Evolutionary conservation across 495 filamentous ascomycete species (phyloP), one percentile per base, ranked within the genome.

Genomic region (Glonium stellatum): DNA sequence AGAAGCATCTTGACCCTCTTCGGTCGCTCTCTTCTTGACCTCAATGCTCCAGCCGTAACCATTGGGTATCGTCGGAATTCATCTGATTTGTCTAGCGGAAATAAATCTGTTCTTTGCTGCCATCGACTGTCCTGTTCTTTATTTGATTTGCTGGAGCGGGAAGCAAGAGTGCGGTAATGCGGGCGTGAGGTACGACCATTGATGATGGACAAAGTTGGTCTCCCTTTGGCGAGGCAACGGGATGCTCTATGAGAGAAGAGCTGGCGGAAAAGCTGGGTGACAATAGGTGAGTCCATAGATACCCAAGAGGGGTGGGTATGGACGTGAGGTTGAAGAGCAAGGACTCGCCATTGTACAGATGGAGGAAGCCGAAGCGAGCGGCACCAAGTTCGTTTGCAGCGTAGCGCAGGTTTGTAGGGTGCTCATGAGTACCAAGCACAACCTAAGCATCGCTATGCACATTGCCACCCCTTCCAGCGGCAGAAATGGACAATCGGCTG

Each of bases 1-100:
- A 90, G 86, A 65, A 96, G 73, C 93, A 99, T 99, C 82, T 96
- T 96, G 55, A 96, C 91, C 67, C 88, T 79, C 70, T 79, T 83
- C 12, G 93, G 93, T 63, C 95, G 78, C 67, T 95, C 87, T 48
- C 77, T 82, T 44, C 87, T 76, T 57, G 70, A 76, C 51, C 85
- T 82, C 65, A 99, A 73, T 23, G 87, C 82, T 63, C 88, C 82
- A 8, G 92, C 84, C 6, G 91, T 96, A 19, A 97, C 88, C 65
- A 85, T 82, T 1, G 93, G 92, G 69, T 89, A 96, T 59, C 76
- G 76, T 57, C 80, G 75, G 72, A 86, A 92, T 70, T 97, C 92
- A 49, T 89, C 82, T 5, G 79, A 76, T 73, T 88, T 88, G 69
- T 97, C 87, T 54, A 79, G 73, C 0, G 87, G 82, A 56, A 92